Conservation (phyloP, 495 filamentous ascomycete species). For the Venustampulla echinocandica region DNA sequence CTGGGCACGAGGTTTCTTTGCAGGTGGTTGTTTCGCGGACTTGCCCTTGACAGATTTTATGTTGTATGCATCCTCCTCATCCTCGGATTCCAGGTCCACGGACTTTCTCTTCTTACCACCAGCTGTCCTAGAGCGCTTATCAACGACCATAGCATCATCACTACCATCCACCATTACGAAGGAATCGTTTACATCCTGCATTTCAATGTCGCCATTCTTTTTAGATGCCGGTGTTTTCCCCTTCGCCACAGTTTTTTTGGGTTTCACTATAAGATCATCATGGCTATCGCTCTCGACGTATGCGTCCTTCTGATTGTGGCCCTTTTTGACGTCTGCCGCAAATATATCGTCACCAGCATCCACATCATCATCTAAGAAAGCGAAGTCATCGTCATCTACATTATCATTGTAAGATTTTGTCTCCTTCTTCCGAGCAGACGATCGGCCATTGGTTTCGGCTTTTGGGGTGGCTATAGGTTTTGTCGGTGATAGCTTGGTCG, state of each 20-base stretch:
- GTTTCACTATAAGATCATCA: constrained; percentile 42
- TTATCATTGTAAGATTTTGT: constrained; percentile 28
- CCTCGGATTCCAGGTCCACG: constrained; percentile 34
- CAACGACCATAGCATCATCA: constrained; percentile 25
- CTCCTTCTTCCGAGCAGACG: constrained; percentile 25
- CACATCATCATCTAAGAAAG: constrained; percentile 49
- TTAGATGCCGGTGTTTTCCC: constrained; percentile 28
- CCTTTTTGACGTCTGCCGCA: constrained; percentile 50
- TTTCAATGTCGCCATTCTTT: constrained; percentile 26
- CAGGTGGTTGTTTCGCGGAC: constrained; percentile 48
- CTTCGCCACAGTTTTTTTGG: constrained; percentile 28
- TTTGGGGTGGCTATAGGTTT: constrained; percentile 20
- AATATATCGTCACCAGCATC: constrained; percentile 68
- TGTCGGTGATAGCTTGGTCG: constrained; percentile 24
- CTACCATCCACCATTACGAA: constrained; percentile 19
- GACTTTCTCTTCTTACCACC: constrained; percentile 27
- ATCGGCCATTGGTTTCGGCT: constrained; percentile 23
- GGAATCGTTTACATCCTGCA: too few species aligned
- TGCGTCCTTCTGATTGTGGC: constrained; percentile 55
- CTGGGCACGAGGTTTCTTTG: constrained; percentile 51
- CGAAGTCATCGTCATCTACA: constrained; percentile 32
- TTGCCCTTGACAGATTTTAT: constrained; percentile 35
- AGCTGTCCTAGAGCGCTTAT: constrained; percentile 22
- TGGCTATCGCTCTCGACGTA: constrained; percentile 55
- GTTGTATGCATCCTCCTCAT: constrained; percentile 30